Percentiles rank a stretch among this genome's conserved stretches.
Evolutionary conservation across 2,329 filamentous ascomycete species (phyloP).

Genomic region (Xylariaceae sp.): DNA sequence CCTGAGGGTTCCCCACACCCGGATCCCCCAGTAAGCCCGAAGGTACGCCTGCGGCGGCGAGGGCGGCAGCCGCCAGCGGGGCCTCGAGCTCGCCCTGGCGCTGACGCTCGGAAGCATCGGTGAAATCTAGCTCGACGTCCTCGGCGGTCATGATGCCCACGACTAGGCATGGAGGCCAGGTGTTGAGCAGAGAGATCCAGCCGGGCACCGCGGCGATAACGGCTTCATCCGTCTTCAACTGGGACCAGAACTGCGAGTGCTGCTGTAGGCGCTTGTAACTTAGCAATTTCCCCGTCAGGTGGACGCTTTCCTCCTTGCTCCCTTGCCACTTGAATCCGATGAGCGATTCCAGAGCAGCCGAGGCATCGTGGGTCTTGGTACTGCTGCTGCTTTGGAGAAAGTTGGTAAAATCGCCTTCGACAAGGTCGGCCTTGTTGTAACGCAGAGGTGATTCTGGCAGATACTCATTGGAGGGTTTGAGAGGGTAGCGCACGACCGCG

Average conservation of each 20-base stretch:
- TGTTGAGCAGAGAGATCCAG: conserved; percentile 1
- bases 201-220: neutral
- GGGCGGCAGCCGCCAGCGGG: neutral
- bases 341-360: too few relatives aligned
- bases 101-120: neutral
- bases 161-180: neutral
- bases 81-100: neutral
- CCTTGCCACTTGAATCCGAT: neutral
- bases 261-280: neutral
- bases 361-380: too few relatives aligned
- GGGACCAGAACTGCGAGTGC: conserved; percentile 2
- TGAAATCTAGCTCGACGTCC: neutral
- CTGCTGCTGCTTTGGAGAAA: too few relatives aligned
- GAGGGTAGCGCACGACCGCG: too few relatives aligned
- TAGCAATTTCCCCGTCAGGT: neutral
- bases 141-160: neutral
- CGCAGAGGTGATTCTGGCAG: too few relatives aligned
- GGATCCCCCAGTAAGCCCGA: neutral
- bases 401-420: too few relatives aligned
- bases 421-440: too few relatives aligned
- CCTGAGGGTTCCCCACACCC: neutral
- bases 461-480: too few relatives aligned
- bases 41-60: neutral
- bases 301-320: neutral
- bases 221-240: neutral